Conservation (phyloP, 164 flowering plant species). For the Liquidambar formosana region DNA sequence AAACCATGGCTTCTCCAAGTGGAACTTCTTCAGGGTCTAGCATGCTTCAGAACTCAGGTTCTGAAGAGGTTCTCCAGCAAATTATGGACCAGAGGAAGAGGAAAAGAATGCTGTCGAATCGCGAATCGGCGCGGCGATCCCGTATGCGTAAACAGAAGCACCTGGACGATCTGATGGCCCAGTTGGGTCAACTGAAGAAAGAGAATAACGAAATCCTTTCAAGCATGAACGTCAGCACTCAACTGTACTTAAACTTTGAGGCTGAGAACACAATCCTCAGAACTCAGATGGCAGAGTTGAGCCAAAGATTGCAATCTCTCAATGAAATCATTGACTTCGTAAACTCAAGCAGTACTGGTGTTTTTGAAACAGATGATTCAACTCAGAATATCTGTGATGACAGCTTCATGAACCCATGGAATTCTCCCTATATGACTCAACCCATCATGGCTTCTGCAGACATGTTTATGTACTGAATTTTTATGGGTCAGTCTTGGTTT, state of each 20-base stretch:
- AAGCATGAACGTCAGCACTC: slow-evolving; percentile 25
- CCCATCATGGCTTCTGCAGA: slow-evolving; percentile 30
- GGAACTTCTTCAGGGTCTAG: slow-evolving; percentile 18
- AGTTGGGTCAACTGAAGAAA: slow-evolving; percentile 22
- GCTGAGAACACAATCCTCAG: slow-evolving; percentile 40
- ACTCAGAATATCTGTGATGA: neutral
- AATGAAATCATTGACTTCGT: slow-evolving; percentile 30
- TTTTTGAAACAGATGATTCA: neutral
- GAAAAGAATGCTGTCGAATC: slow-evolving; percentile 43
- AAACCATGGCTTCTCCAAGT: slow-evolving; percentile 25
- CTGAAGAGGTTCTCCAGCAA: slow-evolving; percentile 20
- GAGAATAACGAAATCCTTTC: slow-evolving; percentile 32
- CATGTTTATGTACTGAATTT: slow-evolving; percentile 15
- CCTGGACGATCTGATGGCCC: slow-evolving; percentile 29
- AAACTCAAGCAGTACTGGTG: neutral
- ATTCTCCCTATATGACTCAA: slow-evolving; percentile 9
- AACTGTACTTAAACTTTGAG: slow-evolving; percentile 26
- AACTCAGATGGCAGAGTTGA: slow-evolving; percentile 41
- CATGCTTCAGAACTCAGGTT: slow-evolving; percentile 17
- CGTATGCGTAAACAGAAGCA: slow-evolving; percentile 48
- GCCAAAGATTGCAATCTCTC: slow-evolving; percentile 28
- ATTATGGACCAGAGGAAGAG: slow-evolving; percentile 40
- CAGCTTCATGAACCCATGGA: slow-evolving; percentile 14
- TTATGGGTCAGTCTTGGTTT: neutral
- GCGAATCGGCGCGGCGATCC: slow-evolving; percentile 49